Base-by-base conservation (phyloP, 1,139 yeast genomes). In the Nakaseomyces bracarensis region DNA sequence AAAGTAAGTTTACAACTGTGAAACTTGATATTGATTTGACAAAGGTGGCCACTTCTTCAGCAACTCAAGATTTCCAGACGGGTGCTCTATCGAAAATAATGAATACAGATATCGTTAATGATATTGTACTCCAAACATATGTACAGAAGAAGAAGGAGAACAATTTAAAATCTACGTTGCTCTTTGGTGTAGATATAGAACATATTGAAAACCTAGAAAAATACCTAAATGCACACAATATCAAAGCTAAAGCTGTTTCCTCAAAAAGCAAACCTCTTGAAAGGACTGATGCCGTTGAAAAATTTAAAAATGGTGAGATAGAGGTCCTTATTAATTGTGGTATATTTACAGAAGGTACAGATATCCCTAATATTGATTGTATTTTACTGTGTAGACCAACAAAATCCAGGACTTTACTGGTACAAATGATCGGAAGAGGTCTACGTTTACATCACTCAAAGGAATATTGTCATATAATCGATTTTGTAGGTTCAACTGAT, bases 391-490 rank as follows among this genome's bases (percentile, higher is more conserved):
- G 86, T 3, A 66, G 96, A 33, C 96, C 96, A 1, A 84, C 96
- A 0, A 71, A 71, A 46, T 86, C 96, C 1, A 65, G 78, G 26
- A 75, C 83, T 0, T 64, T 87, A 38, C 62, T 86, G 37, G 72
- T 79, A 14, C 98, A 89, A 58, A 89, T 89, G 96, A 73, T 89
- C 20, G 98, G 98, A 1, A 70, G 97, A 46, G 97, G 97, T 0
- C 64, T 91, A 41, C 65, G 97, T 34, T 55, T 75, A 22, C 76
- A 77, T 53, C 65, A 69, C 3, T 76, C 72, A 0, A 89, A 89
- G 55, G 62, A 69, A 1, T 67, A 69, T 46, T 86, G 96, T 54
- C 83, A 81, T 53, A 71, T 89, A 3, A 71, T 86, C 0, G 95
- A 89, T 57, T 77, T 89, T 60, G 86, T 79, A 7, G 84, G 79